phyloP scores from a whole-genome alignment of 2,329 filamentous ascomycete species.

The Aspergillus arachidicola region DNA sequence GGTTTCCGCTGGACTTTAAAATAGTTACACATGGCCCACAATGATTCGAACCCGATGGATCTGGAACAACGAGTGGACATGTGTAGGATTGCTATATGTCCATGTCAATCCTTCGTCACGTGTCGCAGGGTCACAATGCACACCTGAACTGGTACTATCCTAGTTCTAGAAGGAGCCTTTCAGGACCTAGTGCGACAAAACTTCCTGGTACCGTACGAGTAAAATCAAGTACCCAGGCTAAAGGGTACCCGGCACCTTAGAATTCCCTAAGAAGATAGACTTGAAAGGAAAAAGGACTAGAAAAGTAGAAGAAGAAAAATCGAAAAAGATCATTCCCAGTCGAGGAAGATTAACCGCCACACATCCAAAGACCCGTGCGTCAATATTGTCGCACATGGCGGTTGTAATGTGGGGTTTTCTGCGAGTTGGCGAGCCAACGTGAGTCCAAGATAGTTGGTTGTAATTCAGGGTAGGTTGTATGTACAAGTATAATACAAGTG shows the following conservation, averaged over 20 bases:
- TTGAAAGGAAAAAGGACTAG: background rate
- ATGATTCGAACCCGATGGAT: background rate
- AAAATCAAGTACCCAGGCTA: background rate
- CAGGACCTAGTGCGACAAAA: background rate
- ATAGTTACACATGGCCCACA: slow-evolving; percentile 4
- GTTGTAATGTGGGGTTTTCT: background rate
- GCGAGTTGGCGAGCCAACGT: background rate
- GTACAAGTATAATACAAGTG: slow-evolving; percentile 2
- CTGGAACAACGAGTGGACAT: background rate
- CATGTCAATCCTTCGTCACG: background rate
- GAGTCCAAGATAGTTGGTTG: background rate
- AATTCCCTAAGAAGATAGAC: background rate
- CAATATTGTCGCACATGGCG: slow-evolving; percentile 3
- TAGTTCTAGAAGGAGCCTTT: background rate
- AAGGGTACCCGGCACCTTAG: background rate
- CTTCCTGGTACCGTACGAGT: background rate
- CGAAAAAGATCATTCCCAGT: background rate
- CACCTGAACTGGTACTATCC: background rate
- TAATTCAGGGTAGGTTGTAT: background rate
- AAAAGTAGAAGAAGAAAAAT: background rate
- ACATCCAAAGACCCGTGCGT: background rate
- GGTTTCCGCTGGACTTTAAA: background rate
- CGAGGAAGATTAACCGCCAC: background rate
- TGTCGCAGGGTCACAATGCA: background rate
- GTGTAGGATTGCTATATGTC: background rate